phyloP scores from a whole-genome alignment of 106 monocot genomes.

The Dioscorea alata region DNA sequence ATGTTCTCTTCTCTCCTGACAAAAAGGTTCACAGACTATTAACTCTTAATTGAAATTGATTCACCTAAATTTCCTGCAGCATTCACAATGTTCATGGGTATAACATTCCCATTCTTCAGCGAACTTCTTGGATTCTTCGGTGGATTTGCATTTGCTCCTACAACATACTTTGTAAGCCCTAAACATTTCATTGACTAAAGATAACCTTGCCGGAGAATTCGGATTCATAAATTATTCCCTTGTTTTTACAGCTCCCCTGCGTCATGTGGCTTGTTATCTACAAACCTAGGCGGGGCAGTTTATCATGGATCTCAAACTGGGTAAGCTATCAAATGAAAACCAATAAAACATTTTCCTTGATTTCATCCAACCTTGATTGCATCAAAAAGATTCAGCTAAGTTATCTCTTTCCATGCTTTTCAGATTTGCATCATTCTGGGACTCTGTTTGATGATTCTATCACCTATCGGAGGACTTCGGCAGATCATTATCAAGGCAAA shows the following conservation, averaged over 20 bases:
- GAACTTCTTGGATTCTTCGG: conserved; percentile 29
- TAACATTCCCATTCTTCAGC: conserved; percentile 25
- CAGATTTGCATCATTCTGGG: conserved; percentile 43
- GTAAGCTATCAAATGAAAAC: conserved; percentile 15
- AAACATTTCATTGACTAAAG: background rate
- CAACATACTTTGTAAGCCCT: conserved; percentile 26
- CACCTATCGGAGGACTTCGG: conserved; percentile 36
- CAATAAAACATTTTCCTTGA: too few species aligned
- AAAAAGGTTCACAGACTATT: too few species aligned
- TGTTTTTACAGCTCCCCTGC: conserved; percentile 54
- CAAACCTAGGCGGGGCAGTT: conserved; percentile 54
- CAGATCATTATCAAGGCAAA: conserved; percentile 31
- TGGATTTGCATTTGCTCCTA: conserved; percentile 33
- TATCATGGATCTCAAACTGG: conserved; percentile 73
- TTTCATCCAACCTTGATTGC: too few species aligned
- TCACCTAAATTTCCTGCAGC: conserved; percentile 8
- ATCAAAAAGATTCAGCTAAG: too few species aligned
- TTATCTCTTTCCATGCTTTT: background rate
- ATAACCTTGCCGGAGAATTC: background rate
- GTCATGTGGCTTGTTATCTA: conserved; percentile 67
- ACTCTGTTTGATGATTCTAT: conserved; percentile 20
- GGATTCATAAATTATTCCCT: background rate
- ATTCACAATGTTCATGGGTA: conserved; percentile 22
- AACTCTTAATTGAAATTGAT: too few species aligned
- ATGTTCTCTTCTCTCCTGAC: background rate